Evolutionary conservation across 192 early-diverging fungal species (phyloP), one percentile per base, ranked within the genome.

Genomic region (Cladochytrium replicatum): DNA sequence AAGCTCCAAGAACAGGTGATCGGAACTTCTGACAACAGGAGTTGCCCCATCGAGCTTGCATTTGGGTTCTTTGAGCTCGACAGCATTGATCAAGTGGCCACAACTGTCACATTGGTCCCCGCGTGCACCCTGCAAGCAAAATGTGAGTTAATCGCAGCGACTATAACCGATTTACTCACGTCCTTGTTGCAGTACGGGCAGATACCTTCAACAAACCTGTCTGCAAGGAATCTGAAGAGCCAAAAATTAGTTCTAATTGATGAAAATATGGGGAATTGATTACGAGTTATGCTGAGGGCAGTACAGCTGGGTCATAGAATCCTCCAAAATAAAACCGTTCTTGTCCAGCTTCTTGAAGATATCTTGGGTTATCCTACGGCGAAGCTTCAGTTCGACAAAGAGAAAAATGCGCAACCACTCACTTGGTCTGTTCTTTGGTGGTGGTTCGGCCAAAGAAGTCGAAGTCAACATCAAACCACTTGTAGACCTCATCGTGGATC

Each of bases 61-160:
- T 50, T 82, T 82, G 26, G 96, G 93, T 24, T 96, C 77, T 56
- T 93, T 65, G 15, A 99, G 80, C 9, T 99, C 96, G 23, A 72
- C 82, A 19, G 96, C 90, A 47, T 99, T 87, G 50, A 97, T 62
- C 21, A 97, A 69, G 40, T 80, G 75, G 27, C 89, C 89, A 64
- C 93, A 97, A 42, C 71, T 68, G 77, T 99, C 96, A 73, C 96
- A 99, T 69, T 99, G 96, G 65, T 99, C 96, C 48, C 96, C 96
- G 48, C 93, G 85, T 38, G 93, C 96, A 64, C 94, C 24, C 25
- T 21, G 26, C 6, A 42, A 32, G 32, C 57, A 52, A 69, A 41
- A n/a, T n/a, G n/a, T n/a, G n/a, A n/a, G n/a, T n/a, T n/a, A n/a
- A n/a, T n/a, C n/a, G n/a, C n/a, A n/a, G n/a, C n/a, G n/a, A n/a